Conservation (phyloP, 2,329 filamentous ascomycete genomes). For the Aspergillus sp. region DNA sequence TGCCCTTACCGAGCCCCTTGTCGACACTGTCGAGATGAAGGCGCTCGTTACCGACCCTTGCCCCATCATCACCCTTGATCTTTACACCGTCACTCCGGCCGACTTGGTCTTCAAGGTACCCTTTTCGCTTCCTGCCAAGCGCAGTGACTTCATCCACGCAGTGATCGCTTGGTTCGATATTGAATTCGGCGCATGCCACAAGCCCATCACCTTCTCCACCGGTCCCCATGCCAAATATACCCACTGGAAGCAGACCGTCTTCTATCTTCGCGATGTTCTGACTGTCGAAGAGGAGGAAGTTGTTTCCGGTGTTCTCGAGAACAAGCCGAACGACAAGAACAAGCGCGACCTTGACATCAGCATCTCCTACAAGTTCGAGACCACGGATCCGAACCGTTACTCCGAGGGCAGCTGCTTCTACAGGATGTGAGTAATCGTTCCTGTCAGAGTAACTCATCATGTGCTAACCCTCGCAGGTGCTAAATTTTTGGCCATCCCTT, state of each 20-base stretch:
- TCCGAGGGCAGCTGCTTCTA: slow-evolving; percentile 74
- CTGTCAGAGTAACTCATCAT: not conserved
- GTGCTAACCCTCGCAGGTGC: slow-evolving; percentile 36
- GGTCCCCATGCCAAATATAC: slow-evolving; percentile 99
- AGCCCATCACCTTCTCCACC: slow-evolving; percentile 94
- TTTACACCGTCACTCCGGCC: slow-evolving; percentile 81
- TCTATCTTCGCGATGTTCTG: slow-evolving; percentile 91
- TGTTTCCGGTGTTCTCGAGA: slow-evolving; percentile 71
- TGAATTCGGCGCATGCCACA: slow-evolving; percentile 97
- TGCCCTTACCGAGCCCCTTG: slow-evolving; percentile 90
- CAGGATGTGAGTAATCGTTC: slow-evolving; percentile 58
- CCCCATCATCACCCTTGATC: slow-evolving; percentile 81
- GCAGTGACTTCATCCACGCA: slow-evolving; percentile 94
- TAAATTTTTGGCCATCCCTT: slow-evolving; percentile 22
- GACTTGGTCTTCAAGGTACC: slow-evolving; percentile 82
- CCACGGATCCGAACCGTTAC: slow-evolving; percentile 69
- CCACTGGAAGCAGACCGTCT: slow-evolving; percentile 99
- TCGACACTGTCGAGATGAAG: slow-evolving; percentile 97
- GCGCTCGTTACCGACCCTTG: slow-evolving; percentile 92
- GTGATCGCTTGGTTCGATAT: slow-evolving; percentile 99
- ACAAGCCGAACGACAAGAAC: slow-evolving; percentile 92
- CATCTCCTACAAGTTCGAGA: slow-evolving; percentile 78
- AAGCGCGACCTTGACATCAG: slow-evolving; percentile 90
- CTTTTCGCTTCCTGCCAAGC: slow-evolving; percentile 74
- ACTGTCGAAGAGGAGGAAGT: slow-evolving; percentile 87